Base-by-base conservation (phyloP, 2,329 filamentous ascomycete genomes). In the Iodosphaeria phyllophila region DNA sequence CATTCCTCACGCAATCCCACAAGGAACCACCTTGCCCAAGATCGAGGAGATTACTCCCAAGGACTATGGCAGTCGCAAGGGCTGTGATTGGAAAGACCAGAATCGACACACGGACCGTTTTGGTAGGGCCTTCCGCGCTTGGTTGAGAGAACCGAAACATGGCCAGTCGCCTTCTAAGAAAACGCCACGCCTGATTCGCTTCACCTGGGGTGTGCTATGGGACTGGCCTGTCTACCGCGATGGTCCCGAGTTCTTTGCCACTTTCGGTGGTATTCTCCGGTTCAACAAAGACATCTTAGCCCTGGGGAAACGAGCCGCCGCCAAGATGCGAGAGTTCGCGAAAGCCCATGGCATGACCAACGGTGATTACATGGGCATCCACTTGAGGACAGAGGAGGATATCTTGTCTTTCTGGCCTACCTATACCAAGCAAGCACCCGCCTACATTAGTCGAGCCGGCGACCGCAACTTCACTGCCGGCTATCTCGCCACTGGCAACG, bases 341-440 rank as follows among this genome's bases (percentile, higher is more conserved):
- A 25, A 32, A 6, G 26, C 27, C 8, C 32, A 43, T 5, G 32
- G 35, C 4, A 31, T 31, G 8, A 29, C 35, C 9, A 28, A 36
- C 5, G 37, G 39, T 8, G 29, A 31, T 5, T 56, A 47, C 31
- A 36, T 49, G 3, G 56, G 56, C 4, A 43, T 58, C 7, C 58
- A 62, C 31, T 39, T 62, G 4, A 45, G 57, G n/a, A 57, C 56
- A 5, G 57, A 60, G 34, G 50, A 40, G 27, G 56, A 60, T 28
- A 53, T 55, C 2, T 33, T 60, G 13, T 41, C 41, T n/a, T 46
- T 49, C 29, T 60, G 57, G 57, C 56, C 56, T 4, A 41, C 47
- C 4, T 59, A 48, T 30, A 42, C 51, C 3, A 42, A 43, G 11
- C 57, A 60, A 36, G 48, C 38, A 13, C 32, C 41, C 5, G 47